These are phyloP conservation scores for Dipsacomyces acuminosporus DNA, from an alignment of 371 early-diverging fungal genomes.

Conservation along the genomic window DNA sequence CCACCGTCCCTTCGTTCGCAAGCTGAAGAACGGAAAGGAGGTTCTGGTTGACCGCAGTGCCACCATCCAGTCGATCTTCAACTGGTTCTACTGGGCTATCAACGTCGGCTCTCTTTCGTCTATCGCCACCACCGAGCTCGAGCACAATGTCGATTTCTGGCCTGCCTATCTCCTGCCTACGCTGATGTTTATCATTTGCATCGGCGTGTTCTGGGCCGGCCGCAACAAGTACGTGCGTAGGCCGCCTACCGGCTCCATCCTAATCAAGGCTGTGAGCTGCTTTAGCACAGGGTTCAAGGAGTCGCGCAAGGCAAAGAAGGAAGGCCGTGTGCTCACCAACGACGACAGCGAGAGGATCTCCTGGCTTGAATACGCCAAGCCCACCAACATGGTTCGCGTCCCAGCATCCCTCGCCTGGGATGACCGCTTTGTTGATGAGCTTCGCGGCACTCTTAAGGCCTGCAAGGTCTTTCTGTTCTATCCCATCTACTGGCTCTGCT, in stretches of 20 bases:
- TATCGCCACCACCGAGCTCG: slow-evolving; percentile 45
- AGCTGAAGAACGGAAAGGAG: slow-evolving; percentile 34
- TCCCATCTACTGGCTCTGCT: slow-evolving; percentile 73
- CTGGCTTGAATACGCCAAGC: slow-evolving; percentile 54
- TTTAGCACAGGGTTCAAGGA: slow-evolving; percentile 47
- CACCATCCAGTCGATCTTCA: slow-evolving; percentile 57
- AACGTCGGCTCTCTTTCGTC: slow-evolving; percentile 65
- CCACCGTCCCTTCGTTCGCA: slow-evolving; percentile 36
- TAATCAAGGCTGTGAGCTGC: slow-evolving; percentile 53
- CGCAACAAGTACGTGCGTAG: slow-evolving; percentile 55
- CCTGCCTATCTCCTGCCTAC: slow-evolving; percentile 66
- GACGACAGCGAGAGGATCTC: slow-evolving; percentile 23
- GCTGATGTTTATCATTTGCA: slow-evolving; percentile 59
- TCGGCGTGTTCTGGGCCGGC: slow-evolving; percentile 55
- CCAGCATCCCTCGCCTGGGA: slow-evolving; percentile 53
- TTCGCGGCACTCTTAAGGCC: slow-evolving; percentile 58
- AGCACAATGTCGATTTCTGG: slow-evolving; percentile 56
- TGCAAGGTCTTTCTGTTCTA: slow-evolving; percentile 70
- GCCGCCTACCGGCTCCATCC: slow-evolving; percentile 61
- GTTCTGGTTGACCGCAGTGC: slow-evolving; percentile 50
- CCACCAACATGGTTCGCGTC: slow-evolving; percentile 35
- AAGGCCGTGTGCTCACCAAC: slow-evolving; percentile 9
- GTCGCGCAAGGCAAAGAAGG: slow-evolving; percentile 35
- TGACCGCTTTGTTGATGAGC: slow-evolving; percentile 63
- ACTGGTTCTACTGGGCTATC: slow-evolving; percentile 78